A percentile compares a stretch with the other conserved stretches of the same genome.
phyloP scores from a whole-genome alignment of 106 monocot genomes.

The Platanthera guangdongensis region DNA sequence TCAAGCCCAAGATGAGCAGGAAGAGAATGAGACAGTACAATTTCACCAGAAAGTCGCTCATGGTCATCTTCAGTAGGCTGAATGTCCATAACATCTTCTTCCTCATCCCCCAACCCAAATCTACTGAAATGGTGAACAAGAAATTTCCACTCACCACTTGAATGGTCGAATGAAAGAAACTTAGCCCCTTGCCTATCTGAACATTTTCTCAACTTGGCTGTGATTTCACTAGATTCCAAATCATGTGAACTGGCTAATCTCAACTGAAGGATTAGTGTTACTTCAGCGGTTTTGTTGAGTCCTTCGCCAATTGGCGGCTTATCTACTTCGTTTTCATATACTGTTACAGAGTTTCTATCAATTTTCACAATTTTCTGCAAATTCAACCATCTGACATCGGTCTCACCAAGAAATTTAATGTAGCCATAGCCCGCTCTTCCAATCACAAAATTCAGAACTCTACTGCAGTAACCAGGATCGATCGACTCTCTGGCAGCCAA shows the following conservation, averaged over 20 bases:
- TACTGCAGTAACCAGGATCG: slow-evolving; percentile 55
- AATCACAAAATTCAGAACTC: slow-evolving; percentile 71
- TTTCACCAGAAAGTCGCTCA: slow-evolving; percentile 24
- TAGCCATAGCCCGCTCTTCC: slow-evolving; percentile 70
- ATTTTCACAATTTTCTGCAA: slow-evolving; percentile 73
- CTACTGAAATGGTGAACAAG: slow-evolving; percentile 83
- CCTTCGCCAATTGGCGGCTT: slow-evolving; percentile 76
- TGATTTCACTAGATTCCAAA: slow-evolving; percentile 12
- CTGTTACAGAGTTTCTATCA: slow-evolving; percentile 42
- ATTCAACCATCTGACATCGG: slow-evolving; percentile 70
- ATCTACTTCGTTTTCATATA: slow-evolving; percentile 61
- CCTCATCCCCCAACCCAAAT: slow-evolving; percentile 78
- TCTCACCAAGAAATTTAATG: slow-evolving; percentile 44
- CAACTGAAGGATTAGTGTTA: slow-evolving; percentile 45
- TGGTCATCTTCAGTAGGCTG: slow-evolving; percentile 15
- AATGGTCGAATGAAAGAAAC: slow-evolving; percentile 62
- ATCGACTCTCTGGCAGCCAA: slow-evolving; percentile 37
- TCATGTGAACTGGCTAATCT: not conserved
- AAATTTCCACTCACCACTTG: slow-evolving; percentile 71
- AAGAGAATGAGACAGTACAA: slow-evolving; percentile 73
- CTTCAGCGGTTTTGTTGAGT: slow-evolving; percentile 88
- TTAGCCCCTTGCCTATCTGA: slow-evolving; percentile 53
- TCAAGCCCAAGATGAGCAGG: slow-evolving; percentile 98
- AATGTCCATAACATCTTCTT: slow-evolving; percentile 70
- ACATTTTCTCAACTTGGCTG: slow-evolving; percentile 28